These are phyloP conservation scores for Pleurotus citrinopileatus DNA, from an alignment of 768 basidiomycete species.

Conservation along the genomic window DNA sequence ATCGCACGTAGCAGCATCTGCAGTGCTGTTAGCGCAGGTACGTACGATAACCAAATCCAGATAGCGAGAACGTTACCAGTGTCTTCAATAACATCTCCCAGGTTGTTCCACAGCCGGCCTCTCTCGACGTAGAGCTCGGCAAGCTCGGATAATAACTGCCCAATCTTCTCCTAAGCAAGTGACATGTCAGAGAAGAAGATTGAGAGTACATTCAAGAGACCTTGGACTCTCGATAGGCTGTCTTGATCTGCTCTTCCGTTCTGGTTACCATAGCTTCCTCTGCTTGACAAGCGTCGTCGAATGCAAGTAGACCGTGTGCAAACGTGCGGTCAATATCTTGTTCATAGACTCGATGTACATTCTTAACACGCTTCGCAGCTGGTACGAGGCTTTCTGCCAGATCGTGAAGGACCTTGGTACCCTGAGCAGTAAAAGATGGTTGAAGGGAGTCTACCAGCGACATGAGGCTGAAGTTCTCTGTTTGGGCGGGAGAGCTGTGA, in stretches of 20 bases:
- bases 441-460: slow-evolving; percentile 40
- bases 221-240: slow-evolving; percentile 38
- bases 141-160: slow-evolving; percentile 40
- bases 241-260: slow-evolving; percentile 40
- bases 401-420: slow-evolving; percentile 33
- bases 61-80: slow-evolving; percentile 49
- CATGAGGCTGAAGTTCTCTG: slow-evolving; percentile 29
- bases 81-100: slow-evolving; percentile 40
- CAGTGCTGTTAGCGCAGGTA: slow-evolving; percentile 11
- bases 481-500: slow-evolving; percentile 16
- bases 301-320: slow-evolving; percentile 42
- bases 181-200: slow-evolving; percentile 1
- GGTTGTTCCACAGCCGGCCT: slow-evolving; percentile 47
- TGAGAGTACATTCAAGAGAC: slow-evolving; percentile 27
- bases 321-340: slow-evolving; percentile 35
- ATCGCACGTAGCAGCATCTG: slow-evolving; percentile 35
- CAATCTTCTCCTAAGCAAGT: slow-evolving; percentile 37
- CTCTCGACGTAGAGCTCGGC: slow-evolving; percentile 45
- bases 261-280: slow-evolving; percentile 43
- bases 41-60: not conserved
- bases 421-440: slow-evolving; percentile 35
- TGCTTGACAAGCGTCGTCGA: slow-evolving; percentile 54
- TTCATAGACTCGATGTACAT: slow-evolving; percentile 33
- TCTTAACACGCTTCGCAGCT: slow-evolving; percentile 46
- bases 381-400: slow-evolving; percentile 43